Evolutionary conservation across 176 grass and related monocot genomes (phyloP).

Genomic region (Oryza australiensis): DNA sequence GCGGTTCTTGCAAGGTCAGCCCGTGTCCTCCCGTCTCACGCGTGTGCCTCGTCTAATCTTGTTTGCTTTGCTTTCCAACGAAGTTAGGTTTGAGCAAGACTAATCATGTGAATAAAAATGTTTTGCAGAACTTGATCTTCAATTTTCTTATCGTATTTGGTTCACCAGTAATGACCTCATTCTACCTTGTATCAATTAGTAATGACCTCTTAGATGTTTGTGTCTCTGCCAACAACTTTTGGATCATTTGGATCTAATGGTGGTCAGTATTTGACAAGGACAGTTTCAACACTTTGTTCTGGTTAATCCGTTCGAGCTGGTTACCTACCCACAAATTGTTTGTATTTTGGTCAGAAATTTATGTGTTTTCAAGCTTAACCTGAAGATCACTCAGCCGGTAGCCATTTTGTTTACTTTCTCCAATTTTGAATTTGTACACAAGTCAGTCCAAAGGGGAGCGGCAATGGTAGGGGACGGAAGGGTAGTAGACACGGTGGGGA

Average conservation of each 20-base stretch:
- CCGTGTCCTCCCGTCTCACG: neutral
- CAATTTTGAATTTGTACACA: no score
- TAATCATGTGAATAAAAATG: conserved; percentile 34
- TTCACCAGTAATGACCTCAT: conserved; percentile 6
- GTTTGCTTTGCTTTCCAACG: conserved; percentile 29
- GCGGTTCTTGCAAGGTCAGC: conserved; percentile 62
- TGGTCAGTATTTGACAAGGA: neutral
- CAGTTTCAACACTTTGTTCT: no score
- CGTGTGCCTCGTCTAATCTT: neutral
- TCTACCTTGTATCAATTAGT: neutral
- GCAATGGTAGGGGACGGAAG: no score
- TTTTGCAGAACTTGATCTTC: neutral
- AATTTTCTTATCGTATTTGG: neutral
- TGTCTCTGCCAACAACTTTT: neutral
- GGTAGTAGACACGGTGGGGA: no score
- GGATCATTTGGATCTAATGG: conserved; percentile 1
- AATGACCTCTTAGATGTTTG: conserved; percentile 16
- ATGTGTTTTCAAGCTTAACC: no score
- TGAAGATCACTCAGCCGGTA: no score
- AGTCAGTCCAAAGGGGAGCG: no score
- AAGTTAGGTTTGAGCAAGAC: conserved; percentile 24
- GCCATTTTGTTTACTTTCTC: no score
- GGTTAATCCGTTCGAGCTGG: no score
- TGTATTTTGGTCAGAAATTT: no score
- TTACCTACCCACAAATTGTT: no score